These are phyloP conservation scores for Berberis thunbergii DNA, from an alignment of 164 flowering plant species.

Conservation along the genomic window DNA sequence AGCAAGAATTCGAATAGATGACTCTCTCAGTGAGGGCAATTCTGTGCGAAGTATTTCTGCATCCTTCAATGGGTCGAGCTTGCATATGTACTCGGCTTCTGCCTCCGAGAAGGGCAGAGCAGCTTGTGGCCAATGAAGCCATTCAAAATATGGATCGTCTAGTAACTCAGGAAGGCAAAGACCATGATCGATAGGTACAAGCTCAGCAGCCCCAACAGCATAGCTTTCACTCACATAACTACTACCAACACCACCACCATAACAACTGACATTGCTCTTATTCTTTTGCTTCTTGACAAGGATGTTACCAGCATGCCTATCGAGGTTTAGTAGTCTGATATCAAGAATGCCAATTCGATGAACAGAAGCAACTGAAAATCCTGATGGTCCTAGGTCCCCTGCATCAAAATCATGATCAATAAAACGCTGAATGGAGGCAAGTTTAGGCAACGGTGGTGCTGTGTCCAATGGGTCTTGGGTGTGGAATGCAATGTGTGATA, in stretches of 20 bases:
- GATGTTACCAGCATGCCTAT: conserved; percentile 82
- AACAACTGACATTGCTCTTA: no score
- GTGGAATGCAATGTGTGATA: conserved; percentile 38
- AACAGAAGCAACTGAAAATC: conserved; percentile 62
- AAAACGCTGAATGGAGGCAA: conserved; percentile 72
- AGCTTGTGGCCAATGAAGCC: conserved; percentile 97
- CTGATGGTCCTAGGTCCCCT: conserved; percentile 69
- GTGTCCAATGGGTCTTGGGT: conserved; percentile 12
- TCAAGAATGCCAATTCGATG: conserved; percentile 80
- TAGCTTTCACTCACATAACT: conserved; percentile 9
- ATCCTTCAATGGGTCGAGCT: conserved; percentile 64
- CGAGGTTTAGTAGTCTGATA: conserved; percentile 64
- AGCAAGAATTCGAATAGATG: conserved; percentile 53
- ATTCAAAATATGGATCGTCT: conserved; percentile 90
- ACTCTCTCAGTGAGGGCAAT: conserved; percentile 50
- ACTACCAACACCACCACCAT: neutral
- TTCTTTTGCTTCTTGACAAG: conserved; percentile 40
- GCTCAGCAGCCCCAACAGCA: conserved; percentile 38
- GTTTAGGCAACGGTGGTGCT: conserved; percentile 22
- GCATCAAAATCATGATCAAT: conserved; percentile 70
- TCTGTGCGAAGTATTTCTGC: conserved; percentile 50
- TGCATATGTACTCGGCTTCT: conserved; percentile 57
- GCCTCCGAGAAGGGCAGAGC: conserved; percentile 63
- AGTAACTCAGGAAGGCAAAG: conserved; percentile 79
- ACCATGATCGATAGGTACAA: conserved; percentile 90